Base-by-base conservation (phyloP, 257 asterid species). In the Solanum chmielewskii region DNA sequence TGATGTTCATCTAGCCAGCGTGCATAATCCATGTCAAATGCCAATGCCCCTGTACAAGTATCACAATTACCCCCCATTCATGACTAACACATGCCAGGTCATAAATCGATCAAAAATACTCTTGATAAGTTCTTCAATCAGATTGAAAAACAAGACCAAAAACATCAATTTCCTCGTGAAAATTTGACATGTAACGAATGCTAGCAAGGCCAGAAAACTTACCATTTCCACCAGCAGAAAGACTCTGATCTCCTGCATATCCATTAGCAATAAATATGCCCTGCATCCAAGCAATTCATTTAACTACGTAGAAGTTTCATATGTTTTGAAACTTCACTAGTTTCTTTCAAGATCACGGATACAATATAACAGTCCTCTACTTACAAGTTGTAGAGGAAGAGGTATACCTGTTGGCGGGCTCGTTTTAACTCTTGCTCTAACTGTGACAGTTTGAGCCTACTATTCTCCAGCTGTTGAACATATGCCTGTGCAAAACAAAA, bases 1-100 rank as follows among this genome's bases (percentile, higher is more conserved):
- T 91, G 93, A 86, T 96, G 99, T 87, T 95, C 99, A 81, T 95
- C 98, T 15, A 93, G 92, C 99, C 99, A 97, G 44, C 93, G 93
- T 3, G 93, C 92, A 69, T 97, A 96, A n/a, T 95, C 98, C 78
- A 92, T 68, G 93, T 97, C 98, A 44, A 97, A 97, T 44, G 98
- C 93, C 88, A 91, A 86, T 68, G 98, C 95, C 75, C 97, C 98
- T 95, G 86, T 18, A 2, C 45, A 81, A 81, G 45, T 49, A 81
- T 49, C 70, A 81, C 59, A 78, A 27, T 27, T 78, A 45, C 0
- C 52, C 82, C 78, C 11, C 29, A 27, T 39, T 39, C 82, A 71
- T 71, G n/a, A 16, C n/a, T 8, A 70, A 20, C 42, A 10, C n/a
- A 31, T 31, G n/a, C 77, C 77, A 70, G 6, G n/a, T 69, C 41